Evolutionary conservation across 257 asterid species (phyloP).

Genomic region (Linderniella brevidens): DNA sequence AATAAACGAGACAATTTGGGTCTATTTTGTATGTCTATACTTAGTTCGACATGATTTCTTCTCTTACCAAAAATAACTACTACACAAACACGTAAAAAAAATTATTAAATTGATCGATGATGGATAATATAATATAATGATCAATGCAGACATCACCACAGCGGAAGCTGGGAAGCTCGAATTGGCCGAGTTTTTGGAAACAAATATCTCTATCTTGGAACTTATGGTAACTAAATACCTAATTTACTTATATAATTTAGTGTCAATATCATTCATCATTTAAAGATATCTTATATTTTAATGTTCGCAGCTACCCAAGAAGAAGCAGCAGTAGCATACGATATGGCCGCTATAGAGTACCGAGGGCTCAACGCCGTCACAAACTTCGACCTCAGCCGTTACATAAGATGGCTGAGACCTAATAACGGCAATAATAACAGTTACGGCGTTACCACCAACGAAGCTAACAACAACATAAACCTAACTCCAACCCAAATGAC

Average conservation of each 20-base stretch:
- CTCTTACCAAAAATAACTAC: too few relatives aligned
- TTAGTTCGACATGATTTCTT: too few relatives aligned
- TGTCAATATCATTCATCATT: not conserved
- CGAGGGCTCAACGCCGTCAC: conserved; percentile 92
- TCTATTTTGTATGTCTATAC: too few relatives aligned
- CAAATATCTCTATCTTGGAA: conserved; percentile 93
- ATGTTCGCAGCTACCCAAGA: conserved; percentile 67
- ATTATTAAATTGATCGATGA: too few relatives aligned
- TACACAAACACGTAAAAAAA: too few relatives aligned
- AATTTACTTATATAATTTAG: not conserved
- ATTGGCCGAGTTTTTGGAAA: conserved; percentile 92
- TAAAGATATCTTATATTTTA: not conserved
- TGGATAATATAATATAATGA: not conserved
- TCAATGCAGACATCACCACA: conserved; percentile 95
- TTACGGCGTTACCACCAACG: conserved; percentile 1
- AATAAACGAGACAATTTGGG: too few relatives aligned
- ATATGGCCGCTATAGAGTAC: conserved; percentile 89
- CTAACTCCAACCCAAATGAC: too few relatives aligned
- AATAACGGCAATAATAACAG: conserved; percentile 11
- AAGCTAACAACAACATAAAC: conserved; percentile 4
- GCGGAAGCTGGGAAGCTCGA: conserved; percentile 99
- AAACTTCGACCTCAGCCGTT: conserved; percentile 82
- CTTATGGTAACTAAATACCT: conserved; percentile 43
- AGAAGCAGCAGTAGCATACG: conserved; percentile 94
- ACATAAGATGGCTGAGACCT: conserved; percentile 35